Evolutionary conservation across 2,329 filamentous ascomycete genomes (phyloP).

Genomic region (Septoria petroselini): DNA sequence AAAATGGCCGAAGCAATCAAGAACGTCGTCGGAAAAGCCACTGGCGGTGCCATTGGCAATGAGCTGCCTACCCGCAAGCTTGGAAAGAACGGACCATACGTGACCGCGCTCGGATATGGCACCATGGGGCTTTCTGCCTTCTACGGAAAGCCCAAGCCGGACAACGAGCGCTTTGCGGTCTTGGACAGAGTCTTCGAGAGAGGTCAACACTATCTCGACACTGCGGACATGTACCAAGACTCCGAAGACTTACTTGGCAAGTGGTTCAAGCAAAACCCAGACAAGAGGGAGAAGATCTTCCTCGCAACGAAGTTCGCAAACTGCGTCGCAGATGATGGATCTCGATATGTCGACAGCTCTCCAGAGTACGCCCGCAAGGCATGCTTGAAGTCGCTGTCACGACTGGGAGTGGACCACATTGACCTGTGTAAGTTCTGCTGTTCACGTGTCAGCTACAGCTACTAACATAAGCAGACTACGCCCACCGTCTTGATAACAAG

Average conservation of each 20-base stretch:
- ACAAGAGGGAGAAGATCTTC: conserved; percentile 50
- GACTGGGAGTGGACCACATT: conserved; percentile 42
- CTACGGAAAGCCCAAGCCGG: conserved; percentile 50
- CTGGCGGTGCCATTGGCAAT: conserved; percentile 28
- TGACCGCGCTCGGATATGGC: conserved; percentile 54
- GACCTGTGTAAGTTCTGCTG: conserved; percentile 39
- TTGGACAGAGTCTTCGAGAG: conserved; percentile 52
- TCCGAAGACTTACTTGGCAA: conserved; percentile 31
- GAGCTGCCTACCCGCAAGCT: conserved; percentile 47
- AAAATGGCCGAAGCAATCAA: conserved; percentile 22
- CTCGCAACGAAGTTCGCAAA: conserved; percentile 55
- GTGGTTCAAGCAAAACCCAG: conserved; percentile 45
- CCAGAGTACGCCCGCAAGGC: conserved; percentile 44
- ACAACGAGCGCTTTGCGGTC: conserved; percentile 51
- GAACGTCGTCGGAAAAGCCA: conserved; percentile 26
- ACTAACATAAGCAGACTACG: conserved; percentile 33
- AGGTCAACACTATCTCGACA: conserved; percentile 55
- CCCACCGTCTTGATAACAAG: conserved; percentile 44
- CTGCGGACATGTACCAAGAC: conserved; percentile 41
- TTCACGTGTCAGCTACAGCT: not conserved
- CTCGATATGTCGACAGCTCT: conserved; percentile 38
- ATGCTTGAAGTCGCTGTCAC: conserved; percentile 40
- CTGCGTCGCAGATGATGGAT: conserved; percentile 40
- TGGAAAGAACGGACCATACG: conserved; percentile 52
- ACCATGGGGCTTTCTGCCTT: conserved; percentile 52